Conservation (phyloP, 2,329 filamentous ascomycete genomes). For the Trichoderma brevicompactum region DNA sequence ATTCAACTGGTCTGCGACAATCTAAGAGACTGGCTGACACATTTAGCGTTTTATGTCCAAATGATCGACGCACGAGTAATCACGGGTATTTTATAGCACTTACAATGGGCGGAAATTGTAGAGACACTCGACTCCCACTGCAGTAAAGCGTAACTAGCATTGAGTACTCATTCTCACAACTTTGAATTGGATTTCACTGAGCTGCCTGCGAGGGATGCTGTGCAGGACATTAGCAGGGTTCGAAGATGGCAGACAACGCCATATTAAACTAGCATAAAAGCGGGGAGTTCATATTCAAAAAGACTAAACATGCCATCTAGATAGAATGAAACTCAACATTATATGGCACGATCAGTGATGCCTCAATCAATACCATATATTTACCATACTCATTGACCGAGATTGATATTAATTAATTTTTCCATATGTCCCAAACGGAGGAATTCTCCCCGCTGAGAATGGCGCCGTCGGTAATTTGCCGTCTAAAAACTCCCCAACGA, state of each 20-base stretch:
- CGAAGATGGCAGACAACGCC: too few species aligned
- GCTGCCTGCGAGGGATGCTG: too few species aligned
- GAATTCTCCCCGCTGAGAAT: neutral
- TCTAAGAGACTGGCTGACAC: neutral
- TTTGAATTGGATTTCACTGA: too few species aligned
- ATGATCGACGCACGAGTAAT: slow-evolving; percentile 4
- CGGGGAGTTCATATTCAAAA: too few species aligned
- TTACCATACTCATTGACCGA: neutral
- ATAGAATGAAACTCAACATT: too few species aligned
- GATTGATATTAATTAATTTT: neutral
- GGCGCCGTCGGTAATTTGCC: neutral
- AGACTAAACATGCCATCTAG: too few species aligned
- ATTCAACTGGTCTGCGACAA: neutral
- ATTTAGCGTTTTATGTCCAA: slow-evolving; percentile 7
- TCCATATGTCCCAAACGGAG: slow-evolving; percentile 2
- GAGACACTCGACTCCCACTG: neutral
- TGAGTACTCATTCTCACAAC: too few species aligned
- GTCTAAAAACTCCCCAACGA: slow-evolving; percentile 13
- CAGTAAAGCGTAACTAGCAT: too few species aligned
- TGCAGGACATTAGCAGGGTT: too few species aligned
- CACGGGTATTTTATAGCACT: neutral
- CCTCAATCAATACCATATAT: too few species aligned
- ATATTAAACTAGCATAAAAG: too few species aligned
- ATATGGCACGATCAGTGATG: too few species aligned
- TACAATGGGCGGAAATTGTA: neutral